Base-by-base conservation (phyloP, 345 rosid species). In the Syzygium oleosum region DNA sequence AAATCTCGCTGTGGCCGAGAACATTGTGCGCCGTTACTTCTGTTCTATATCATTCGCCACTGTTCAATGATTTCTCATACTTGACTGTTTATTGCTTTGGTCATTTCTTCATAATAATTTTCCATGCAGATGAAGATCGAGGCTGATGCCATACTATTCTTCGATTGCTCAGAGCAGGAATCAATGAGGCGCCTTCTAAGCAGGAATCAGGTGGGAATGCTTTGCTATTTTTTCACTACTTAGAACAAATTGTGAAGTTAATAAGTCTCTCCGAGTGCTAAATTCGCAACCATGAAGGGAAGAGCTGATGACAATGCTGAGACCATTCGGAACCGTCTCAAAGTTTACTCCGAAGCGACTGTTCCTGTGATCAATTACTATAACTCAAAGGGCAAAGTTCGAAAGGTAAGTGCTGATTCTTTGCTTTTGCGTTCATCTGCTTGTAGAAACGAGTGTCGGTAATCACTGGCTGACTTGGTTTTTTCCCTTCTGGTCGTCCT, bases 251-350 rank as follows among this genome's bases (percentile, higher is more conserved):
- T 34, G 23, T 34, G 34, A 61, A 31, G 80, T 68, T 2, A 68
- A 34, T 17, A 4, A 68, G 80, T 34, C 34, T 34, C 80, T 68
- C 80, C 1, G 46, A 34, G 46, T 17, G 46, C 0, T 19, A 17
- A 83, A 10, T 51, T 49, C 61, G 23, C 59, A 46, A 27, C 14
- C 68, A 68, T 84, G 80, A 51, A 89, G 91, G 91, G 92, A 41
- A 89, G 93, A 86, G 87, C 23, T 29, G 92, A 90, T 88, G 92
- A 89, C 89, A 87, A 88, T 73, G 86, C 86, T 17, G 91, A 90
- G 7, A 89, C 86, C n/a, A 87, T 90, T 78, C n/a, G 41, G 84
- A 91, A 90, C 79, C 88, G 92, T 61, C 88, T 89, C 21, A 83
- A 84, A 49, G 91, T 88, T 80, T 90, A 86, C 77, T 61, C 63